Evolutionary conservation across 2,329 filamentous ascomycete species (phyloP), one percentile per base, ranked within the genome.

Genomic region (Ceratocystis huliohia): DNA sequence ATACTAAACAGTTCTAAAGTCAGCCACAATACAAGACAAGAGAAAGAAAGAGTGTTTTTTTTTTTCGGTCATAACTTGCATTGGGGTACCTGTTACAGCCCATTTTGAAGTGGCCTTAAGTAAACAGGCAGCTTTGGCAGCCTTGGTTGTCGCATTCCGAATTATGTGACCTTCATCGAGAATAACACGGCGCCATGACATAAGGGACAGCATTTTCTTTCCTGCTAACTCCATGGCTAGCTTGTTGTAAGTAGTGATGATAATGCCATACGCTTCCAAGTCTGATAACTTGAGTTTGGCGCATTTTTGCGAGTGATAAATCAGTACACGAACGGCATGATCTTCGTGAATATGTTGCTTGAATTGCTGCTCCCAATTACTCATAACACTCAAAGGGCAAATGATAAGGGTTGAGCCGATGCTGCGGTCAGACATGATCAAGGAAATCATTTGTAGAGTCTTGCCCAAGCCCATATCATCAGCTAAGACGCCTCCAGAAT

Each of bases 381-480:
- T 91, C 88, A 96, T 92, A 22, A 96, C 90, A 64, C 87, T 87
- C 5, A 95, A 82, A 0, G 91, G 91, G 0, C 89, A 86, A 65
- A 96, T 80, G 65, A 96, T 92, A 25, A 96, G 79, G 0, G 90
- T 95, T 1, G 86, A 78, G 2, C 84, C 85, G 1, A 78, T 73
- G 0, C 77, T 76, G 25, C 76, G 77, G 5, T 79, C 80, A 3
- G 78, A 78, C 63, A 92, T 76, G 66, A 96, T 87, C 45, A 95
- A 76, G 65, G 89, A 88, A 70, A 96, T 93, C 61, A 91, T 82
- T 73, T 96, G 88, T 7, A 96, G 80, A 0, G 91, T 96, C 77
- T 96, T 96, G 28, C 91, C 91, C 4, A 96, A 76, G 2, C 91
- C 91, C 92, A 96, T 96, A 71, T 96, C 91, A 73, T 96, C 91